A percentile compares a stretch with the other conserved stretches of the same genome.
These are phyloP conservation scores for Leccinum fallax DNA, from an alignment of 1,284 basidiomycete genomes.

Conservation along the genomic window DNA sequence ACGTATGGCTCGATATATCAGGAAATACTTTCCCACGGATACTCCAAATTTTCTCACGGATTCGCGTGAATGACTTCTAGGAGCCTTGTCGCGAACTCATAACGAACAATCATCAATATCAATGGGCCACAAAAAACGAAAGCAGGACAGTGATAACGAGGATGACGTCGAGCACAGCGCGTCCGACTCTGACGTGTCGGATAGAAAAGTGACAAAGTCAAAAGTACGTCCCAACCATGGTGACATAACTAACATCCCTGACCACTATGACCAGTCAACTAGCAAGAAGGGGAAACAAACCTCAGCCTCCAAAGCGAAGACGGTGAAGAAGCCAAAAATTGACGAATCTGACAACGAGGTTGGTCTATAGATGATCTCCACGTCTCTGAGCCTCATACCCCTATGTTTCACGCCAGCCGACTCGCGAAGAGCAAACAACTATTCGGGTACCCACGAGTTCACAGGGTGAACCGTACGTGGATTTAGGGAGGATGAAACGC, in stretches of 20 bases:
- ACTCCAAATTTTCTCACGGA: conserved; percentile 17
- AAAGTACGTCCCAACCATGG: conserved; percentile 18
- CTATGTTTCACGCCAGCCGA: conserved; percentile 20
- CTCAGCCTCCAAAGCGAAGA: conserved; percentile 19
- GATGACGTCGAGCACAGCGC: conserved; percentile 15
- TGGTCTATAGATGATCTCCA: neutral
- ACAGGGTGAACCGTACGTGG: conserved; percentile 65
- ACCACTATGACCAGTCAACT: neutral
- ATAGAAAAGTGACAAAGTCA: conserved; percentile 3
- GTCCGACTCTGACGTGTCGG: conserved; percentile 15
- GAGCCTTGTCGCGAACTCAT: too few relatives aligned
- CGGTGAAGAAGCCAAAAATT: conserved; percentile 35
- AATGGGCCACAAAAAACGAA: conserved; percentile 31
- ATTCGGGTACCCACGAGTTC: conserved; percentile 30
- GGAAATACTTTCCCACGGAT: conserved; percentile 28
- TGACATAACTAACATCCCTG: conserved; percentile 1
- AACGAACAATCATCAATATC: neutral
- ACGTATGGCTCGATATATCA: conserved; percentile 38
- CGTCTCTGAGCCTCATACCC: conserved; percentile 13
- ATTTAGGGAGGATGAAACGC: conserved; percentile 72
- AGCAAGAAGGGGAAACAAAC: conserved; percentile 9
- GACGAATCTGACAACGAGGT: conserved; percentile 11
- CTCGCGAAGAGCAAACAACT: conserved; percentile 2
- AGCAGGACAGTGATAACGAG: conserved; percentile 35
- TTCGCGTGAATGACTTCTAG: neutral